phyloP scores from a whole-genome alignment of 23 red algal genomes.

The Gracilaria gracilis region DNA sequence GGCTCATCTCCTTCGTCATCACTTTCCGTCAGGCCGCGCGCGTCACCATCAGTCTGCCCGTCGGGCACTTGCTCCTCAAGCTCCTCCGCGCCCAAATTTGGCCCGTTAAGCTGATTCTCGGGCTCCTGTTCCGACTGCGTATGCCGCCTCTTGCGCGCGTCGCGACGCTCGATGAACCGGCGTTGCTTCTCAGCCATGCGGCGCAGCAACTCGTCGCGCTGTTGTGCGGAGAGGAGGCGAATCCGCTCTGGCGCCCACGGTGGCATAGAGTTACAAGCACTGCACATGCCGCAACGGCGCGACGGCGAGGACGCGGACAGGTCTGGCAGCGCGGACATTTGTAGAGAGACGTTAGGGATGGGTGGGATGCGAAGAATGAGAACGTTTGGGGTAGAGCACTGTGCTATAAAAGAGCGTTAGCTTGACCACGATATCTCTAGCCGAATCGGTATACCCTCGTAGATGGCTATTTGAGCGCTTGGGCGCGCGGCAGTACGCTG shows the following conservation, averaged over 20 bases:
- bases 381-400: background rate
- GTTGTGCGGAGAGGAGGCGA: background rate
- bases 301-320: background rate
- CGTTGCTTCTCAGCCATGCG: conserved; percentile 33
- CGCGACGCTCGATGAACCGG: conserved; percentile 13
- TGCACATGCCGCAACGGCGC: conserved; percentile 59
- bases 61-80: background rate
- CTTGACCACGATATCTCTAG: too few relatives aligned
- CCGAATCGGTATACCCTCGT: too few relatives aligned
- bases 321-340: background rate
- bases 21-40: too few relatives aligned
- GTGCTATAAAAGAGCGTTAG: too few relatives aligned
- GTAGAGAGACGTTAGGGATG: too few relatives aligned
- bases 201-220: conserved; percentile 8
- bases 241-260: conserved; percentile 61
- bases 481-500: too few relatives aligned
- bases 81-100: background rate
- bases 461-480: too few relatives aligned
- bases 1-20: background rate
- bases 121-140: background rate
- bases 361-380: too few relatives aligned
- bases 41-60: background rate
- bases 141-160: background rate
- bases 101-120: background rate
- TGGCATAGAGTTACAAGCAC: conserved; percentile 42